Evolutionary conservation across 176 grass and related monocot genomes (phyloP), one percentile per base, ranked within the genome.

Genomic region (Otatea glauca): DNA sequence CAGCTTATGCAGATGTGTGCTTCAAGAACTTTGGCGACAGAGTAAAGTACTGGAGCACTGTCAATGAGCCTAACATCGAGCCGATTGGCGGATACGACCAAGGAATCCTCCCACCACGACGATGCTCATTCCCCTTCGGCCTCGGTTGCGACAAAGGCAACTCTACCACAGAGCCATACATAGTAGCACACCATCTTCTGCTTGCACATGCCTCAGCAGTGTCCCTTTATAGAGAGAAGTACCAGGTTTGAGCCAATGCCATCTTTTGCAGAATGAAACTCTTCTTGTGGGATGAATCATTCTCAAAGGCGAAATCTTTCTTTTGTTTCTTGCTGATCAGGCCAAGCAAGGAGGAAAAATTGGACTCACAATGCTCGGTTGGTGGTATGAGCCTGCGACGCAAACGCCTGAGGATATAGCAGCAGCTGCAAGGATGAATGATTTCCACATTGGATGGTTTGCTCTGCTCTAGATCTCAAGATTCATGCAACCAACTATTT

Each of bases 361-460:
- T 78, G 96, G 96, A 65, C 70, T 98, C 14, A 92, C 96, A 24
- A 48, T 98, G 56, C 89, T 95, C 8, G 89, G 89, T 3, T 83
- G 87, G 85, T 95, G 96, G 96, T 89, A 55, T 6, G 91, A 98
- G 77, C 86, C 93, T 16, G 87, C 18, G 13, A 93, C 93, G 4
- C 39, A 83, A 49, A 74, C 53, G 25, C 55, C 93, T 21, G 89
- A 95, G 24, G 96, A 98, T 80, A 63, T 90, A 78, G 89, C 85
- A 37, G 96, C 96, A 15, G 88, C 93, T 54, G 74, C 79, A 70
- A 89, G 93, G 88, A 93, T 89, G 85, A 84, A 93, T 55, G 93
- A 98, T 74, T 98, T 98, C 62, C 93, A 94, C 63, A 86, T 98
- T 55, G 96, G 96, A 87, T 98, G 93, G 96, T 98, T 70, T 70